phyloP scores from a whole-genome alignment of 441 rosid genomes.

The Brassica hybrid region DNA sequence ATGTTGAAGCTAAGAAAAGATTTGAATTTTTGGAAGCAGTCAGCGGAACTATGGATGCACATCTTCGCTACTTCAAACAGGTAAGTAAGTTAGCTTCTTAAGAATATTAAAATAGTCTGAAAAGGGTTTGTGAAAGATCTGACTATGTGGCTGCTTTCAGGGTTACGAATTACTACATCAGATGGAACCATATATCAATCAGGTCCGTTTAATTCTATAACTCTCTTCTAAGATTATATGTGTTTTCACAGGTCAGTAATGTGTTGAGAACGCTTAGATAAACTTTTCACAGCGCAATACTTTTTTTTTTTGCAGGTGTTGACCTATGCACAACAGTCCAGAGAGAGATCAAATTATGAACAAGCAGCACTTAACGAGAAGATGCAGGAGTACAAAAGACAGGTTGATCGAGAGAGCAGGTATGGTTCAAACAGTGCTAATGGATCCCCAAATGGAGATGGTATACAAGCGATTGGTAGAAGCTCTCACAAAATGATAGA shows the following conservation, averaged over 20 bases:
- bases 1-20: slow-evolving; percentile 96
- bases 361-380: slow-evolving; percentile 93
- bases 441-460: slow-evolving; percentile 98
- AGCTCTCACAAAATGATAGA: slow-evolving; percentile 99
- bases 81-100: slow-evolving; percentile 45
- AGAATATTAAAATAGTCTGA: slow-evolving; percentile 3
- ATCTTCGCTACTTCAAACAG: slow-evolving; percentile 98
- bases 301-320: slow-evolving; percentile 66
- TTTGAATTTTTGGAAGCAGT: slow-evolving; percentile 98
- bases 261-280: slow-evolving; percentile 16
- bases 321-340: slow-evolving; percentile 95
- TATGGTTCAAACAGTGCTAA: slow-evolving; percentile 84
- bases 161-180: slow-evolving; percentile 98
- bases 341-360: slow-evolving; percentile 98
- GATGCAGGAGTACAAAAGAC: slow-evolving; percentile 98
- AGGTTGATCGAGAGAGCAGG: slow-evolving; percentile 95
- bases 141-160: slow-evolving; percentile 48
- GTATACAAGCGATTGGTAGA: slow-evolving; percentile 96
- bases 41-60: slow-evolving; percentile 99
- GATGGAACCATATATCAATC: slow-evolving; percentile 99
- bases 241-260: not conserved
- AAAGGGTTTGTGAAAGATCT: slow-evolving; percentile 24
- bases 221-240: not conserved
- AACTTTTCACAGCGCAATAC: slow-evolving; percentile 14
- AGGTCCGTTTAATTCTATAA: slow-evolving; percentile 54